These are phyloP conservation scores for Neurospora crassa DNA, from an alignment of 2,329 filamentous ascomycete genomes.

Conservation along the genomic window DNA sequence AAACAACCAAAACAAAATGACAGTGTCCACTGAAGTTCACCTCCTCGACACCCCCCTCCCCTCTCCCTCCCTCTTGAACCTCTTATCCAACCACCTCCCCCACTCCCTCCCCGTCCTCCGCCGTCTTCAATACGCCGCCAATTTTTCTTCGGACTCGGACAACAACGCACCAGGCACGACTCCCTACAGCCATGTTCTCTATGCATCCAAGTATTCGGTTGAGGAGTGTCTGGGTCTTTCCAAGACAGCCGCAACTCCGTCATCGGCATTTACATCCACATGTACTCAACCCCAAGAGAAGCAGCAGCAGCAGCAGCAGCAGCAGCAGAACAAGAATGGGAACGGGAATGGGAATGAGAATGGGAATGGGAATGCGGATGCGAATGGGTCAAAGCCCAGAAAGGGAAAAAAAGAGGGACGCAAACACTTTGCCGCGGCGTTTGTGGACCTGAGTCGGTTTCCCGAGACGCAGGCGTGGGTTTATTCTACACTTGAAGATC, in stretches of 20 bases:
- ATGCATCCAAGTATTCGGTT: too few relatives aligned
- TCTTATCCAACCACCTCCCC: slow-evolving; percentile 36
- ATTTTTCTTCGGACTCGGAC: slow-evolving; percentile 17
- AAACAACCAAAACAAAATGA: background rate
- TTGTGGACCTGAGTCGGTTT: slow-evolving; percentile 48
- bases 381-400: too few relatives aligned
- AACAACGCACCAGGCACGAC: slow-evolving; percentile 25
- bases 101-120: slow-evolving; percentile 51
- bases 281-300: too few relatives aligned
- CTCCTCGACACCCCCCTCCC: slow-evolving; percentile 15
- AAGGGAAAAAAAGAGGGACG: too few relatives aligned
- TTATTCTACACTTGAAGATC: slow-evolving; percentile 43
- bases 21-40: background rate
- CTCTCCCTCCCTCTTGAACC: slow-evolving; percentile 29
- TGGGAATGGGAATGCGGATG: too few relatives aligned
- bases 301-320: too few relatives aligned
- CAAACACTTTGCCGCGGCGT: slow-evolving; percentile 48
- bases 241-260: too few relatives aligned
- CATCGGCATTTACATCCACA: too few relatives aligned
- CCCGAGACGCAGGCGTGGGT: slow-evolving; percentile 59
- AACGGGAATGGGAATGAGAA: too few relatives aligned
- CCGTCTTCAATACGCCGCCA: slow-evolving; percentile 48
- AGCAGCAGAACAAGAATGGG: too few relatives aligned
- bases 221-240: too few relatives aligned
- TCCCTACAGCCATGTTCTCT: slow-evolving; percentile 31